Base-by-base conservation (phyloP, 345 rosid species). In the Rhizophora mangle region DNA sequence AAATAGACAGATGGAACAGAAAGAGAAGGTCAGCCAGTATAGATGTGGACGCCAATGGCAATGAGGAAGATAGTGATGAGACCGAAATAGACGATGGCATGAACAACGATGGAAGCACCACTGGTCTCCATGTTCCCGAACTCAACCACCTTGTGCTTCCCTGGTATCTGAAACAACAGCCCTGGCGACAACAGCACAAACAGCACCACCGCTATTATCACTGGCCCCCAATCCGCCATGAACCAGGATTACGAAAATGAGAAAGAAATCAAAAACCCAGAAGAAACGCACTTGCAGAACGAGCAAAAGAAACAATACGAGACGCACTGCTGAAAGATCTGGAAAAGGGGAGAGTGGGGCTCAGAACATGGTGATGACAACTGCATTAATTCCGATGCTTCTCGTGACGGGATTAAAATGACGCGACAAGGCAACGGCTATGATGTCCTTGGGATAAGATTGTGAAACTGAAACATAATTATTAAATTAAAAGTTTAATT, bases 201-300 rank as follows among this genome's bases (percentile, higher is more conserved):
- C 16, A 56, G 30, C 30, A 56, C 16, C 60, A 56, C 60, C 30
- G 30, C 60, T 22, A 56, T 24, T 56, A 56, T 56, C 60, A 56
- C 60, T 1, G 60, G 60, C 16, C 60, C 60, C 60, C 60, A 56
- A 56, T 56, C 60, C 60, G 60, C 30, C 60, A 56, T 56, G 16
- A 16, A 16, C 60, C 13, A 4, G 10, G 13, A 6, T 56, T 10
- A 21, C 29, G 16, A 21, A 10, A 56, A 56, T 24, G 30, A 43
- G 15, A 11, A 9, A 3, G 29, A 24, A 30, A 56, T 56, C 6
- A 15, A 56, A 6, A 56, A 56, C 60, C 60, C 60, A 56, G 60
- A 56, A 21, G 60, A 43, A 43, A 43, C 19, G 18, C 16, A 13
- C 19, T 15, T 43, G 49, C 15, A 13, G 49, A 43, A 15, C 5